These are phyloP conservation scores for Umbelopsis vinacea DNA, from an alignment of 192 early-diverging fungal genomes.

Conservation along the genomic window DNA sequence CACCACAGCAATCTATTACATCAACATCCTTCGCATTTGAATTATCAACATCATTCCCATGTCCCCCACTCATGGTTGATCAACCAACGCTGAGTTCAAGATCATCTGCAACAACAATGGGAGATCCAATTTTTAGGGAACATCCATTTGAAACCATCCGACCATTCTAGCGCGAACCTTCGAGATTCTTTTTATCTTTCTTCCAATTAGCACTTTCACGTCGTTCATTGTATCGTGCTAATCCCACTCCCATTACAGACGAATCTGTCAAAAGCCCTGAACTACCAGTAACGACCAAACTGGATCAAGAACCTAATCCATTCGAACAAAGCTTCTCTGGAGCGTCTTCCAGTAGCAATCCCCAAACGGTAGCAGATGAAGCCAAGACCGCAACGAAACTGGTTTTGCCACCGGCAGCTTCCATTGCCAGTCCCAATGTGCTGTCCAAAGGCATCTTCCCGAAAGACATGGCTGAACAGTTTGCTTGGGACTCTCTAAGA, in stretches of 20 bases:
- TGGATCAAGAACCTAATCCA: conserved; percentile 86
- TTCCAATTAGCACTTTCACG: not conserved
- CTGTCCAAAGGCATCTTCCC: conserved; percentile 34
- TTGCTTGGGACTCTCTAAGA: conserved; percentile 67
- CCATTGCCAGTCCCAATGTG: conserved; percentile 49
- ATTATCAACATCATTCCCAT: not conserved
- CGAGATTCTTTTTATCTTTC: too few species aligned
- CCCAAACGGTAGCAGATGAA: conserved; percentile 24
- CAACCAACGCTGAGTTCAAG: not conserved
- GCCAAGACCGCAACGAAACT: conserved; percentile 53
- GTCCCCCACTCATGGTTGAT: not conserved
- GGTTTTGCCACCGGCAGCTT: conserved; percentile 70
- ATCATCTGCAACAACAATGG: not conserved
- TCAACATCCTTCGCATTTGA: not conserved
- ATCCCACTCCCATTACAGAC: not conserved
- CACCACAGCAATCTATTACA: not conserved
- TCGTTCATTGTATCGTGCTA: not conserved
- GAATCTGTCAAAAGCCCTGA: not conserved
- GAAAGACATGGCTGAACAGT: conserved; percentile 39
- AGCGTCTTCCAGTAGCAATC: conserved; percentile 31
- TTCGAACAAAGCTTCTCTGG: conserved; percentile 84
- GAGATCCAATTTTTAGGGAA: not conserved
- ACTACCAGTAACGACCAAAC: conserved; percentile 48
- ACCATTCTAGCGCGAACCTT: not conserved
- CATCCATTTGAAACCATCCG: not conserved